phyloP scores from a whole-genome alignment of 768 basidiomycete species.

The Tulasnella sp. region DNA sequence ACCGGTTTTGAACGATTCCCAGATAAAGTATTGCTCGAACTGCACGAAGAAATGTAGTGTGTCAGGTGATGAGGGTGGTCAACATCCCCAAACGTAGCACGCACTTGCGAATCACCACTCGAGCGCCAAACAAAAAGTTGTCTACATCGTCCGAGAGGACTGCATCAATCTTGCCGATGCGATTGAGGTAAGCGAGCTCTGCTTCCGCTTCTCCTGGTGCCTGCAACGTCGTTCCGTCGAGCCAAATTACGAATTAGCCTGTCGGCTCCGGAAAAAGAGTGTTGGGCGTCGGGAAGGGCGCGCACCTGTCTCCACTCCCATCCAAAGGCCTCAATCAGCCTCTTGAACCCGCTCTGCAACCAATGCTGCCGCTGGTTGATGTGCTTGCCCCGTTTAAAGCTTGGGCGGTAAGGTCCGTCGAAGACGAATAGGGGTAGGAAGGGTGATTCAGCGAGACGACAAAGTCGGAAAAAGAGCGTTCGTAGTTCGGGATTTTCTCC shows the following conservation, averaged over 20 bases:
- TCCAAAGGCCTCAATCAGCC: conserved; percentile 45
- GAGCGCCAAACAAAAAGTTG: conserved; percentile 84
- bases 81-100: conserved; percentile 20
- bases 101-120: conserved; percentile 78
- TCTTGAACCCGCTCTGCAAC: conserved; percentile 35
- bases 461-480: conserved; percentile 81
- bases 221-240: conserved; percentile 30
- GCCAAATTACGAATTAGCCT: background rate
- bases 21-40: conserved; percentile 65
- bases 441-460: conserved; percentile 62
- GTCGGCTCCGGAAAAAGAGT: background rate
- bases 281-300: background rate
- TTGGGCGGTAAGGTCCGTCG: conserved; percentile 81
- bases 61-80: background rate
- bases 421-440: conserved; percentile 89
- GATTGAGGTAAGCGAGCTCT: conserved; percentile 82
- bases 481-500: conserved; percentile 86
- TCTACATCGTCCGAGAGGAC: conserved; percentile 93
- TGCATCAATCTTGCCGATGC: conserved; percentile 77
- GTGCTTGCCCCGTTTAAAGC: conserved; percentile 58
- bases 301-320: conserved; percentile 46
- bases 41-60: conserved; percentile 32
- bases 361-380: conserved; percentile 31
- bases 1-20: conserved; percentile 64
- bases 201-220: conserved; percentile 94